A percentile compares a stretch with the other conserved stretches of the same genome.
Conservation (phyloP, 768 basidiomycete genomes). For the Amanita pallidorosea region DNA sequence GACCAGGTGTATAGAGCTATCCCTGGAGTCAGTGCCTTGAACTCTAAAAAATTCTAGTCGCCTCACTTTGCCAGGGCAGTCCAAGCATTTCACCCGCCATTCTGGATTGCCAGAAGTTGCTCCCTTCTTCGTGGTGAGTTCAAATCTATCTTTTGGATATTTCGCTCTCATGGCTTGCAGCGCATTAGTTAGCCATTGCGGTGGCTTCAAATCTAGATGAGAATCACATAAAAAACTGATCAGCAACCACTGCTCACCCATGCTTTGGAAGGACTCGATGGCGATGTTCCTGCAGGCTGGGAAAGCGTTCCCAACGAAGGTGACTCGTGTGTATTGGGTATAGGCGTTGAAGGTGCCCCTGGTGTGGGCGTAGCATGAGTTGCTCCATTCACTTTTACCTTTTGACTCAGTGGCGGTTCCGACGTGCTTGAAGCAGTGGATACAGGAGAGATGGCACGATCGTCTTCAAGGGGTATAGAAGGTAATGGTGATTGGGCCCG, state of each 20-base stretch:
- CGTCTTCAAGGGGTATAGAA: slow-evolving; percentile 26
- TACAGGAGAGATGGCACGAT: slow-evolving; percentile 58
- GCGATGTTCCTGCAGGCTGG: slow-evolving; percentile 12
- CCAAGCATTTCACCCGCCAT: slow-evolving; percentile 86
- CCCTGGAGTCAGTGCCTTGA: neutral
- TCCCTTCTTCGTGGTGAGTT: slow-evolving; percentile 56
- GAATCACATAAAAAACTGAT: neutral
- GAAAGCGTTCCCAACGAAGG: slow-evolving; percentile 12
- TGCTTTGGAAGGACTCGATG: slow-evolving; percentile 21
- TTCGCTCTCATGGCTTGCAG: slow-evolving; percentile 54
- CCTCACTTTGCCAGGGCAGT: slow-evolving; percentile 87
- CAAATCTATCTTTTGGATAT: slow-evolving; percentile 79
- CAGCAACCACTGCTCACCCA: slow-evolving; percentile 10
- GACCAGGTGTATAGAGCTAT: slow-evolving; percentile 86
- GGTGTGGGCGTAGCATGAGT: slow-evolving; percentile 14
- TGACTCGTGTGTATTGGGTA: slow-evolving; percentile 9
- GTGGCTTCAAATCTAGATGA: slow-evolving; percentile 28
- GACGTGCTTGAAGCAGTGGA: slow-evolving; percentile 66
- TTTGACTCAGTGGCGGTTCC: slow-evolving; percentile 64
- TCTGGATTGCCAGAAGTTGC: slow-evolving; percentile 50
- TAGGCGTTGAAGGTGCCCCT: slow-evolving; percentile 6
- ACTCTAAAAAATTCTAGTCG: neutral
- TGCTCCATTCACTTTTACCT: slow-evolving; percentile 48
- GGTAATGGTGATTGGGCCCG: slow-evolving; percentile 12
- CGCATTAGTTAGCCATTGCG: slow-evolving; percentile 63